Percentiles rank a stretch among this genome's conserved stretches.
Conservation (phyloP, 495 filamentous ascomycete species). For the Hyaloscypha variabilis region DNA sequence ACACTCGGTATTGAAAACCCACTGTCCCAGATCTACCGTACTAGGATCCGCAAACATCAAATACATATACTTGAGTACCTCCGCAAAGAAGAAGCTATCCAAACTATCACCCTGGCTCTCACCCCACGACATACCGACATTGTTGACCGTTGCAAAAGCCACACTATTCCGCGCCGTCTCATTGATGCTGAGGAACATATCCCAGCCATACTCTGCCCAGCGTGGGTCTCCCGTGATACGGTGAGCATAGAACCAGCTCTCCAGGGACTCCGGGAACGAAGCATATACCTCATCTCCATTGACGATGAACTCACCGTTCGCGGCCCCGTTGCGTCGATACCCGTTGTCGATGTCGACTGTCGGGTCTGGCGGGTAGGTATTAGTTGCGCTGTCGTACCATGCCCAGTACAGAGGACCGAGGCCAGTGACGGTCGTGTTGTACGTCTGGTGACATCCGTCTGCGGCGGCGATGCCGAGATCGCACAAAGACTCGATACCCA, state of each 20-base stretch:
- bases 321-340: too few species aligned
- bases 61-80: constrained; percentile 93
- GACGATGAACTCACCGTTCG: too few species aligned
- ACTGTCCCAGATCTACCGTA: constrained; percentile 58
- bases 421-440: constrained; percentile 34
- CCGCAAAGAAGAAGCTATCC: constrained; percentile 66
- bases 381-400: background rate
- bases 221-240: constrained; percentile 45
- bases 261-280: constrained; percentile 44
- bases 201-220: constrained; percentile 47
- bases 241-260: constrained; percentile 48
- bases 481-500: constrained; percentile 31
- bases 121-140: too few species aligned
- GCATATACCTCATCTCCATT: constrained; percentile 36
- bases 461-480: constrained; percentile 37
- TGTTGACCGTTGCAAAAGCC: too few species aligned
- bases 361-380: too few species aligned
- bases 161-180: too few species aligned
- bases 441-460: constrained; percentile 36
- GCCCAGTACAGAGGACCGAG: constrained; percentile 39
- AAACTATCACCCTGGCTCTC: too few species aligned
- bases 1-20: constrained; percentile 67
- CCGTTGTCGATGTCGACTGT: too few species aligned
- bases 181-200: constrained; percentile 39
- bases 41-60: constrained; percentile 75